Evolutionary conservation across 345 rosid genomes (phyloP), one percentile per base, ranked within the genome.

Genomic region (Eucalyptus caleyi): DNA sequence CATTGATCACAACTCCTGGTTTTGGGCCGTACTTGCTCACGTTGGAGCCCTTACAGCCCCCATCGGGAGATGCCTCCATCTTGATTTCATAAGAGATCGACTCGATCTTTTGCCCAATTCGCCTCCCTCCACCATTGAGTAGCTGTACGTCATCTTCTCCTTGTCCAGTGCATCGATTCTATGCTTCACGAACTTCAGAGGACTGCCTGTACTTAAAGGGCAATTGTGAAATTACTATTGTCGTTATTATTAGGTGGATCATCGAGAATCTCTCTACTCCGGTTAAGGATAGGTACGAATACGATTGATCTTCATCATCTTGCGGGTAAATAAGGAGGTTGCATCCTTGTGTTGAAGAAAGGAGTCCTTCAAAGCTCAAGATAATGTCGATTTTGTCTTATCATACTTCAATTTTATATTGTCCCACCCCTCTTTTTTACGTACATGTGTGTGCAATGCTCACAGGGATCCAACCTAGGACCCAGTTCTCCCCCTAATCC

Each of bases 61-160:
- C 92, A 11, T 53, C 86, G 7, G 85, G 86, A 24, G 89, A 23
- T 9, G 44, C 86, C 65, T 85, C 87, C 32, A 90, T 82, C 45
- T 90, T 90, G 69, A 88, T 12, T 60, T 85, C 91, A n/a, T 89
- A 77, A 21, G 87, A 51, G 72, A 87, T 80, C 54, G 89, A 89
- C 65, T 89, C 93, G 26, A 92, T 34, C 54, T 24, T 83, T 88
- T 44, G 4, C 5, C 42, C 69, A 91, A 86, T 21, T 69, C 89
- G 37, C 86, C 90, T 3, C 93, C 91, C 51, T 92, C 93, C n/a
- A 92, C 85, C 77, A 89, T 47, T 16, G 89, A 81, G 85, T 89
- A 91, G 32, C 53, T 9, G 72, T 89, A 88, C 11, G 86, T 34
- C 59, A 92, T 77, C 80, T 89, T 92, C 26, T 85, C 91, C 86